These are phyloP conservation scores for Triticum timopheevii DNA, from an alignment of 176 grass and related monocot genomes.

Conservation along the genomic window DNA sequence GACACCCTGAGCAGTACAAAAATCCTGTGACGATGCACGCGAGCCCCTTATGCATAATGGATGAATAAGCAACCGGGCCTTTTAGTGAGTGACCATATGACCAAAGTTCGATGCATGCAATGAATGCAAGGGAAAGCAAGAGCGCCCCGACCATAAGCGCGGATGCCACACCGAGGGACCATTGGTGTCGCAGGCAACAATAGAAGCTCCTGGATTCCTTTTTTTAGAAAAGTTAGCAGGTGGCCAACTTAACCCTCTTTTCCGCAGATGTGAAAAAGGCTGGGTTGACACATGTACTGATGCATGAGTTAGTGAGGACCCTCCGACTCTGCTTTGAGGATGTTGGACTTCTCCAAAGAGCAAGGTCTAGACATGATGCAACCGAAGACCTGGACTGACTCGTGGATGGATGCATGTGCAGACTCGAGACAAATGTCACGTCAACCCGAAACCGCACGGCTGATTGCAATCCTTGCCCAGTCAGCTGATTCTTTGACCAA, in stretches of 20 bases:
- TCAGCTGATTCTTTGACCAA: constrained; percentile 78
- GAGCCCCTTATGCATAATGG: constrained; percentile 26
- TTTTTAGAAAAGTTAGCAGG: constrained; percentile 55
- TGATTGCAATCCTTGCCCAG: constrained; percentile 78
- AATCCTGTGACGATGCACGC: constrained; percentile 34
- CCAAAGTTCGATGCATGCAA: constrained; percentile 48
- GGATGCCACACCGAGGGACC: constrained; percentile 27
- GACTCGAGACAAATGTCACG: constrained; percentile 34
- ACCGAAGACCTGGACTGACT: constrained; percentile 57
- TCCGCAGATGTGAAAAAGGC: constrained; percentile 29
- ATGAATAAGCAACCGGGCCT: constrained; percentile 32
- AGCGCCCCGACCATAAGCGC: constrained; percentile 27
- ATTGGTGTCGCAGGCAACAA: constrained; percentile 36
- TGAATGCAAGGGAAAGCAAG: constrained; percentile 38
- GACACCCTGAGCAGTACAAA: constrained; percentile 42
- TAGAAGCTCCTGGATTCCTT: constrained; percentile 41
- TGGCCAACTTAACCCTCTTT: constrained; percentile 59
- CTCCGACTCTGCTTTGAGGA: constrained; percentile 54
- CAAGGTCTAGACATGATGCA: constrained; percentile 65
- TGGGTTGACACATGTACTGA: constrained; percentile 55
- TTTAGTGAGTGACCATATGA: constrained; percentile 40
- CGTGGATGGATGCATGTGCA: constrained; percentile 54
- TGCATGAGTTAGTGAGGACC: constrained; percentile 68
- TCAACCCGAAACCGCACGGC: constrained; percentile 80
- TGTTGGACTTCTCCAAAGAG: constrained; percentile 47